These are phyloP conservation scores for Cubamyces lactineus DNA, from an alignment of 768 basidiomycete genomes.

Conservation along the genomic window DNA sequence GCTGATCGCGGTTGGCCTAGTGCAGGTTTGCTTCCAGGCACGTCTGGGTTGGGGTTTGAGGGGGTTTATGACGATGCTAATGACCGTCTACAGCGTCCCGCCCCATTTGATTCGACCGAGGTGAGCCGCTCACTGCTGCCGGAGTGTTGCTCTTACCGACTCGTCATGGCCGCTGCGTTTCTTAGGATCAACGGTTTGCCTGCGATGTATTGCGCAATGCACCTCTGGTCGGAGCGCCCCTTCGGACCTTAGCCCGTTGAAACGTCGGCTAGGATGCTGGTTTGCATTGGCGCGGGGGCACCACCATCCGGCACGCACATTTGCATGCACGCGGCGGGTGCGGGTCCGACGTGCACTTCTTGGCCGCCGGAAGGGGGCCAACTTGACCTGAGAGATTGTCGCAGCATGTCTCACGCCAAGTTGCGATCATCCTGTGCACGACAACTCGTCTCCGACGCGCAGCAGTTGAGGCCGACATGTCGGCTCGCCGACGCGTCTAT, in stretches of 20 bases:
- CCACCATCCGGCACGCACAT: neutral
- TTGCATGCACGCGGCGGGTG: neutral
- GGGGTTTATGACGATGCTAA: neutral
- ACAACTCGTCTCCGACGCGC: too few relatives aligned
- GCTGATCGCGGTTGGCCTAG: neutral
- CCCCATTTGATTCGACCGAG: neutral
- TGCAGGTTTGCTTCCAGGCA: neutral
- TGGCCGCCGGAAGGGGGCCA: neutral
- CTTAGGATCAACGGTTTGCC: neutral
- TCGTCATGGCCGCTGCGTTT: too few relatives aligned
- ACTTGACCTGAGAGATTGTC: neutral
- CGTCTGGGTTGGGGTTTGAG: neutral
- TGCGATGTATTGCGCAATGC: neutral
- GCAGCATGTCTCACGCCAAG: neutral
- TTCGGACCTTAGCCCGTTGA: neutral
- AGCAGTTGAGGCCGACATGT: too few relatives aligned
- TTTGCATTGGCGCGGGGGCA: neutral
- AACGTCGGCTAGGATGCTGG: neutral
- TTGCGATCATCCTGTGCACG: too few relatives aligned
- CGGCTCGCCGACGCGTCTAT: too few relatives aligned
- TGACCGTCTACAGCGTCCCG: neutral
- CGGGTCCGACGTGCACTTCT: slow-evolving; percentile 1
- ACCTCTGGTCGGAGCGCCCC: neutral
- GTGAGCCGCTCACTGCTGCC: neutral
- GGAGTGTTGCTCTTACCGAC: too few relatives aligned